Evolutionary conservation across 2,329 filamentous ascomycete genomes (phyloP).

Genomic region (Alternaria brassicae): DNA sequence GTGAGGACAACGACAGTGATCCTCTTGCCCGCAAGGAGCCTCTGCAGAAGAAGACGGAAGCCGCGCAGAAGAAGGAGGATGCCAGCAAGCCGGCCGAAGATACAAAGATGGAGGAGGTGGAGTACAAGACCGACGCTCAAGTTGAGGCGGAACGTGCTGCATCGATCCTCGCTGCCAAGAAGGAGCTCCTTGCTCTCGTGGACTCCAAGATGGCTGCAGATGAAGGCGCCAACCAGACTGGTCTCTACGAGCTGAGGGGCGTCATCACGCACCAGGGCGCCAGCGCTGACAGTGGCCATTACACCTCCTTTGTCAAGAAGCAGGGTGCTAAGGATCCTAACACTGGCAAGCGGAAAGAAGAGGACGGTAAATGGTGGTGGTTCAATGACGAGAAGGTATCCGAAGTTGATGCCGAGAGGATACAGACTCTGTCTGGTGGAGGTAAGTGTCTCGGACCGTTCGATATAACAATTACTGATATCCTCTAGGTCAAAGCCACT

Average conservation of each 20-base stretch:
- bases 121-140: conserved; percentile 92
- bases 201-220: conserved; percentile 77
- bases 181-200: conserved; percentile 82
- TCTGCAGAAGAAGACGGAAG: conserved; percentile 59
- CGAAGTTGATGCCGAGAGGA: conserved; percentile 90
- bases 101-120: conserved; percentile 72
- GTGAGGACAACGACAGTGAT: conserved; percentile 59
- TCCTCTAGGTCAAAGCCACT: conserved; percentile 71
- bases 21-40: conserved; percentile 57
- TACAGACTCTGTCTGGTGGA: conserved; percentile 86
- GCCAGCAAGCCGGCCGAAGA: conserved; percentile 64
- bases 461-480: conserved; percentile 21
- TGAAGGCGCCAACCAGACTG: conserved; percentile 87
- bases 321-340: conserved; percentile 72
- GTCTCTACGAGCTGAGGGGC: conserved; percentile 91
- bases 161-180: conserved; percentile 79
- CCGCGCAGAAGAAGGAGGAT: conserved; percentile 54
- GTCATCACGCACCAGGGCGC: conserved; percentile 97
- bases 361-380: conserved; percentile 99
- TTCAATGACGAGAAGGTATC: conserved; percentile 98
- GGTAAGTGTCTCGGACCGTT: conserved; percentile 59
- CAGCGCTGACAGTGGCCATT: conserved; percentile 96
- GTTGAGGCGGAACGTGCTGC: conserved; percentile 84
- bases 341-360: conserved; percentile 77
- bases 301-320: conserved; percentile 98